Percentiles rank a stretch among this genome's conserved stretches.
Evolutionary conservation across 768 basidiomycete genomes (phyloP).

Genomic region (Rhizopogon vinicolor): DNA sequence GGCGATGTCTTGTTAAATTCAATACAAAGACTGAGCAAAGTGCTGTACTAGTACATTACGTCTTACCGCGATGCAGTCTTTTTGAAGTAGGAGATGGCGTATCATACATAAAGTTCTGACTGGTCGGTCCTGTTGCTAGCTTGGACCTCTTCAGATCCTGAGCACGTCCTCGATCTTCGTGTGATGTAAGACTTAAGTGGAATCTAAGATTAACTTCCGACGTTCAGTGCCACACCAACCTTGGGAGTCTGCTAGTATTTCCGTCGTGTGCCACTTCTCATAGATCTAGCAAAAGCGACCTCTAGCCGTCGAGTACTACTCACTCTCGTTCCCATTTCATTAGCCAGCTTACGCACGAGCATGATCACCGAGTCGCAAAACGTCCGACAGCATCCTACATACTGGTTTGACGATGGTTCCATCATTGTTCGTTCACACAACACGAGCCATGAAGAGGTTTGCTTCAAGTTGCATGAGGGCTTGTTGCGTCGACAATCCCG

Average conservation of each 20-base stretch:
- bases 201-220: not conserved
- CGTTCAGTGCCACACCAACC: no score
- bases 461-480: slow-evolving; percentile 55
- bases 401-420: slow-evolving; percentile 68
- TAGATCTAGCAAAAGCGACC: slow-evolving; percentile 1
- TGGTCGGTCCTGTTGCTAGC: not conserved
- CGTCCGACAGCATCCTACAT: slow-evolving; percentile 37
- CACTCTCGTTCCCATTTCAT: slow-evolving; percentile 5
- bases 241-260: not conserved
- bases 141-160: not conserved
- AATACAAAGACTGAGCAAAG: slow-evolving; percentile 86
- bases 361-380: not conserved
- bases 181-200: not conserved
- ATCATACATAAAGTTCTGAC: not conserved
- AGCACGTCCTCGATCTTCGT: not conserved
- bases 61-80: not conserved
- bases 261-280: not conserved
- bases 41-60: slow-evolving; percentile 47
- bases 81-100: not conserved
- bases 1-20: slow-evolving; percentile 87
- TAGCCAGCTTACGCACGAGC: not conserved
- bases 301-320: slow-evolving; percentile 4
- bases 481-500: slow-evolving; percentile 51
- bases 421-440: slow-evolving; percentile 42
- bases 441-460: slow-evolving; percentile 15